Evolutionary conservation across 2,329 filamentous ascomycete species (phyloP).

Genomic region (Hypomyces perniciosus): DNA sequence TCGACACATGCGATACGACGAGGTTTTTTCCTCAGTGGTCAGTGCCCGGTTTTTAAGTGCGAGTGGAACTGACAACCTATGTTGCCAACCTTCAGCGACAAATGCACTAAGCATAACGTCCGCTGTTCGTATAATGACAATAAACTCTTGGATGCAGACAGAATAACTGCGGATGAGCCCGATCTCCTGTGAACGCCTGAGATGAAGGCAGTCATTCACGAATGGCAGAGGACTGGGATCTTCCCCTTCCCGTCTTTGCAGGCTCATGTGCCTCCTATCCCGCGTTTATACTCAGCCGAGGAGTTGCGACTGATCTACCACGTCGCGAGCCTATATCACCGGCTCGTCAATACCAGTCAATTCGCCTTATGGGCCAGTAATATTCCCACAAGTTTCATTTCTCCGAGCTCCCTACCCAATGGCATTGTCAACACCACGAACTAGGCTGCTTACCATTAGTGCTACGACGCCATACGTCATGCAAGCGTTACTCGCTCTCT

Average conservation of each 20-base stretch:
- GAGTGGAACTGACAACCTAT: no score
- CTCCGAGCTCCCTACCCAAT: not conserved
- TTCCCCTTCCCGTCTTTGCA: conserved; percentile 81
- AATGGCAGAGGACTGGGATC: conserved; percentile 76
- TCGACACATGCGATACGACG: conserved; percentile 95
- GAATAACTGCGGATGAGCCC: conserved; percentile 56
- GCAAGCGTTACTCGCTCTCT: conserved; percentile 86
- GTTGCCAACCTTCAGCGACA: conserved; percentile 56
- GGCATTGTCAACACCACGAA: conserved; percentile 4
- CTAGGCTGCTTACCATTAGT: conserved; percentile 61
- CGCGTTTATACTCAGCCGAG: no score
- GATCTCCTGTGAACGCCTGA: conserved; percentile 81
- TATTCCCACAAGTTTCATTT: conserved; percentile 63
- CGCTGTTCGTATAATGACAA: conserved; percentile 96
- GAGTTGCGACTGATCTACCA: conserved; percentile 89
- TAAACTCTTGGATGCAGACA: conserved; percentile 55
- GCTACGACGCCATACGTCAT: conserved; percentile 83
- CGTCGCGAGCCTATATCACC: conserved; percentile 76
- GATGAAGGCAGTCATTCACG: conserved; percentile 71
- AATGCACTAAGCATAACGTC: conserved; percentile 98
- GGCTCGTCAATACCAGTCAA: conserved; percentile 74
- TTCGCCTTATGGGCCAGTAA: conserved; percentile 91
- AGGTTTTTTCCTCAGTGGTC: conserved; percentile 97
- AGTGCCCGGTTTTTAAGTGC: conserved; percentile 22
- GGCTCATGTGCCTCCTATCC: conserved; percentile 68